Percentiles rank a stretch among this genome's conserved stretches.
Conservation (phyloP, 2,329 filamentous ascomycete genomes). For the Ophiostoma triangulosporum region DNA sequence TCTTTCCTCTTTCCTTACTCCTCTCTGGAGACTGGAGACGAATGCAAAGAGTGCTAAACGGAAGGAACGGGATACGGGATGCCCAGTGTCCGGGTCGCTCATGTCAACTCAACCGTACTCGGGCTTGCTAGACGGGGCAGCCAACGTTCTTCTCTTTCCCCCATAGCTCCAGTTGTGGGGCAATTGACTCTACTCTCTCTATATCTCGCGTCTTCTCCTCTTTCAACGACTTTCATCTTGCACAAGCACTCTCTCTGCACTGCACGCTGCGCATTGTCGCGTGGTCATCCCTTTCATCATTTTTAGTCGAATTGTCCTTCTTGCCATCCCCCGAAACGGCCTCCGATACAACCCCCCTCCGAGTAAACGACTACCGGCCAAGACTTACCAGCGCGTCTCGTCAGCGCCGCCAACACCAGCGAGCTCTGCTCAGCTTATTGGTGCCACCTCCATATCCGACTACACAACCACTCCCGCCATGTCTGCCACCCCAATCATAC, state of each 20-base stretch:
- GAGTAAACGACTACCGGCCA: too few relatives aligned
- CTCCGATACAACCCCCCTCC: too few relatives aligned
- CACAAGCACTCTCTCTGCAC: neutral
- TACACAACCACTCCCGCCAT: slow-evolving; percentile 1
- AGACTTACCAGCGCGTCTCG: too few relatives aligned
- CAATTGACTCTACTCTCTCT: neutral
- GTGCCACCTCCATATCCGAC: too few relatives aligned
- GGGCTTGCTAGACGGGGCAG: too few relatives aligned
- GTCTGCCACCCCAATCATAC: slow-evolving; percentile 28
- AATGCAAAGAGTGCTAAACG: neutral
- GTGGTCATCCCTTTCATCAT: neutral
- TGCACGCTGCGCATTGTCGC: neutral
- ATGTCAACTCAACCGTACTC: too few relatives aligned
- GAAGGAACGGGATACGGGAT: neutral
- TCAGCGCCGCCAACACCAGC: neutral
- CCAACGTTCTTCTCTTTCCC: neutral
- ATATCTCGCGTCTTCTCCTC: neutral
- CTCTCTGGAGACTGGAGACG: too few relatives aligned
- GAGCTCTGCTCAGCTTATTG: too few relatives aligned
- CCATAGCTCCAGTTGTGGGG: neutral
- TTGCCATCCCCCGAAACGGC: too few relatives aligned
- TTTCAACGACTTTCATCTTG: neutral
- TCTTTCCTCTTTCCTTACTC: neutral
- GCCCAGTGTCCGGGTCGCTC: neutral
- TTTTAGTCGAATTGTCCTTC: neutral